A percentile compares a stretch with the other conserved stretches of the same genome.
These are phyloP conservation scores for Protoeuglena noctilucae DNA, from an alignment of 139 green algal species.

Conservation along the genomic window DNA sequence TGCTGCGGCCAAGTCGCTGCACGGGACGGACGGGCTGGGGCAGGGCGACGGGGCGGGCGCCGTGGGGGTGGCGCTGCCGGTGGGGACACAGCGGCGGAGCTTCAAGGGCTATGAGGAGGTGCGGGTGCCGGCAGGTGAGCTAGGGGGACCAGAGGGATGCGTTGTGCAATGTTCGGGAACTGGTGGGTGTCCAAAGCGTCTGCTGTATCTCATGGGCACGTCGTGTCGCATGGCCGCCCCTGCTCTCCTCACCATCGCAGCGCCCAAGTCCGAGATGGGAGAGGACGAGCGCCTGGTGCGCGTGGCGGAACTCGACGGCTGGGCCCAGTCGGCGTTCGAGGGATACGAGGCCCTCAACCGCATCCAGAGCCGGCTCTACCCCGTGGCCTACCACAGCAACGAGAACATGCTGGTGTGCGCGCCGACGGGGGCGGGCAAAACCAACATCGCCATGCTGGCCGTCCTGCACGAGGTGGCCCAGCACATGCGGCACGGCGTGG, in stretches of 20 bases:
- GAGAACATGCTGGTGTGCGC: slow-evolving; percentile 79
- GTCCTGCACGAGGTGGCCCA: slow-evolving; percentile 68
- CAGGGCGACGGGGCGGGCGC: background rate
- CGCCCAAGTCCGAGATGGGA: background rate
- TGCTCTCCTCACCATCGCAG: background rate
- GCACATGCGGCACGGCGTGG: slow-evolving; percentile 54
- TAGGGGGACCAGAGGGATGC: background rate
- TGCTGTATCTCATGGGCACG: background rate
- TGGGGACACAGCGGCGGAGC: background rate
- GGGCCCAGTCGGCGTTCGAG: slow-evolving; percentile 65
- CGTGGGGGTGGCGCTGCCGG: background rate
- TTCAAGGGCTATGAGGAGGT: background rate
- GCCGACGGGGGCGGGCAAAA: slow-evolving; percentile 77
- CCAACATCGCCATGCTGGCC: slow-evolving; percentile 97
- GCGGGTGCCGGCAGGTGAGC: background rate
- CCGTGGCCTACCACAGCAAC: slow-evolving; percentile 41
- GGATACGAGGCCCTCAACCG: slow-evolving; percentile 91
- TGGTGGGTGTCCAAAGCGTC: background rate
- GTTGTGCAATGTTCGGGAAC: background rate
- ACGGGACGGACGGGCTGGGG: background rate
- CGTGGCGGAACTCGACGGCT: slow-evolving; percentile 58
- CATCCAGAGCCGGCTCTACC: slow-evolving; percentile 80
- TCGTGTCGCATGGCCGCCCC: background rate
- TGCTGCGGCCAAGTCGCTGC: background rate
- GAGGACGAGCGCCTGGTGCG: slow-evolving; percentile 48